Base-by-base conservation (phyloP, 1,139 yeast genomes). In the Sugiyamaella xylanicola region DNA sequence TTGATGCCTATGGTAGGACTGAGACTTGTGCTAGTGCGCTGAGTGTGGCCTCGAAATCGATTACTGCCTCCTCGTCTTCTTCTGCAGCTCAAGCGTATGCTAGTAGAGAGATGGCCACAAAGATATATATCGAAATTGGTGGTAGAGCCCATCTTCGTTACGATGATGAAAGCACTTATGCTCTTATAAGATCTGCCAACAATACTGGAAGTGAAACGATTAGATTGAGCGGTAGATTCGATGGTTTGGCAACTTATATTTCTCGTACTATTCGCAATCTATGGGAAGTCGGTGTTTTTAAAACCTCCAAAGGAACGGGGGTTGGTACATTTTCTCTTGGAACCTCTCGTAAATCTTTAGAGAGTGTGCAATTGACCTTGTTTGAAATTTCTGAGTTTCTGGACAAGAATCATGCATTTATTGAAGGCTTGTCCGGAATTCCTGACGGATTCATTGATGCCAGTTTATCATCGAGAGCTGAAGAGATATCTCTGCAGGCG, bases 11-110 rank as follows among this genome's bases (percentile, higher is more conserved):
- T 63, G 89, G 90, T 19, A 73, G 82, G 21, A 76, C 82, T 20
- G 98, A 93, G 71, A 84, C 96, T 1, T 92, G 97, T 67, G 86
- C 96, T 0, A 85, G 93, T 5, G 87, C 96, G 15, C 76, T 93
- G 56, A 87, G 87, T 63, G 82, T 90, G 56, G 87, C 96, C 1
- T 87, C 50, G 22, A 50, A 41, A 17, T 48, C 45, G 4, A 27
- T 41, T n/a, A 62, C 59, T 32, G 55, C 63, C 8, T 52, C 59
- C 13, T 67, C 64, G 16, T 40, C 53, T 4, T 25, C 53, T 1
- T 42, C 47, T 22, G 63, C 60, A 27, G 56, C 64, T 11, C 52
- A 56, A 13, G 66, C 64, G 17, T 65, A 83, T 63, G 39, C 42
- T 5, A 36, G 42, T 21, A 66, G 72, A 3, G 78, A 72, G 21